phyloP scores from a whole-genome alignment of 768 basidiomycete species.

The Termitomyces sp. region DNA sequence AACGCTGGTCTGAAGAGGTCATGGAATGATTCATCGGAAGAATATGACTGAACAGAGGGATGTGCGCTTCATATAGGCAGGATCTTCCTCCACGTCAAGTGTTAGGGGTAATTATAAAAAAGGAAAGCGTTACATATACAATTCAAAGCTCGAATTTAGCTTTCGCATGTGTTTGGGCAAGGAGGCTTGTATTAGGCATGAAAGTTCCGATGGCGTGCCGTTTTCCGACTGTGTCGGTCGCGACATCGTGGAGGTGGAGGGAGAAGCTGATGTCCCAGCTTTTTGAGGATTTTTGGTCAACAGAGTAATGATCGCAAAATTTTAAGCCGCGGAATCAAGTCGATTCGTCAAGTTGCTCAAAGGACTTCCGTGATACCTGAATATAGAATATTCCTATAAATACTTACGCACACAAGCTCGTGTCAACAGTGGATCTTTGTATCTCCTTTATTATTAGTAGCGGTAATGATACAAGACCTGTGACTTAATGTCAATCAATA shows the following conservation, averaged over 20 bases:
- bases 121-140: not conserved
- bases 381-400: not conserved
- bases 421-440: no score
- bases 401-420: no score
- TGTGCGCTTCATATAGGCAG: not conserved
- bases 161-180: no score
- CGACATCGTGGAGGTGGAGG: not conserved
- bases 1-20: constrained; percentile 12
- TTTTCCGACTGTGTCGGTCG: not conserved
- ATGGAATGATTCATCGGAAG: not conserved
- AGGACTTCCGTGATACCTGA: no score
- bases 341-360: not conserved
- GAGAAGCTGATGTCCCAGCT: not conserved
- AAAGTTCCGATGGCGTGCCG: not conserved
- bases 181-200: not conserved
- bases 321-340: not conserved
- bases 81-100: not conserved
- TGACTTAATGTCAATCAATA: not conserved
- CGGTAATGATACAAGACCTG: not conserved
- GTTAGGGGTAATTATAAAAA: not conserved
- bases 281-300: no score
- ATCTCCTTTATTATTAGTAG: not conserved
- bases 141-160: no score
- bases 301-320: no score
- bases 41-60: not conserved